Percentiles rank a stretch among this genome's conserved stretches.
phyloP scores from a whole-genome alignment of 1,284 basidiomycete species.

The Papiliotrema laurentii region DNA sequence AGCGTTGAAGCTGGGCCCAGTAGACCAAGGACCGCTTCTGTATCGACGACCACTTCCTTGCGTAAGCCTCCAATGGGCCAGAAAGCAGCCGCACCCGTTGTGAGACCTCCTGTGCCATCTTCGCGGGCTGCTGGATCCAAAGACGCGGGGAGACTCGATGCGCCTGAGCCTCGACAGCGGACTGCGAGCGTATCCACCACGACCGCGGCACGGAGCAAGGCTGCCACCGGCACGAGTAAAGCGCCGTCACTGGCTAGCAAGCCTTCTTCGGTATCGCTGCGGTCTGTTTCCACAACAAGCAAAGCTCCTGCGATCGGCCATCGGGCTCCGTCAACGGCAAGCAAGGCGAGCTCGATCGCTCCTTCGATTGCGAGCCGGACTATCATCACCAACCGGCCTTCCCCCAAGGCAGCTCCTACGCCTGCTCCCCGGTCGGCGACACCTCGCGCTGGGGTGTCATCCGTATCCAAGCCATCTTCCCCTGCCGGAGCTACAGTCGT shows the following conservation, averaged over 20 bases:
- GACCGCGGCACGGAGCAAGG: constrained; percentile 3
- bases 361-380: neutral
- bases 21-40: constrained; percentile 8
- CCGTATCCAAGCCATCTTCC: neutral
- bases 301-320: no score
- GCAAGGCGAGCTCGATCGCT: neutral
- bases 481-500: constrained; percentile 1
- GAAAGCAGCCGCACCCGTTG: neutral
- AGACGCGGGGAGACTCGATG: neutral
- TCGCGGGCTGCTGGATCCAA: neutral
- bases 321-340: no score
- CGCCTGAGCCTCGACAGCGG: neutral
- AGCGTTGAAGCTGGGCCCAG: constrained; percentile 4
- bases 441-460: neutral
- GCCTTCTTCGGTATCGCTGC: no score
- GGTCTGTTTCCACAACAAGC: no score
- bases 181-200: constrained; percentile 3
- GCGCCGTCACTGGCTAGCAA: no score
- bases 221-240: neutral
- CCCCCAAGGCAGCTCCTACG: neutral
- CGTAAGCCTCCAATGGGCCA: neutral
- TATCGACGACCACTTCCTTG: constrained; percentile 39
- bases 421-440: neutral
- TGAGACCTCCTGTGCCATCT: neutral
- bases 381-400: neutral